Conservation (phyloP, 2,329 filamentous ascomycete genomes). For the Colletotrichum tamarilloi region DNA sequence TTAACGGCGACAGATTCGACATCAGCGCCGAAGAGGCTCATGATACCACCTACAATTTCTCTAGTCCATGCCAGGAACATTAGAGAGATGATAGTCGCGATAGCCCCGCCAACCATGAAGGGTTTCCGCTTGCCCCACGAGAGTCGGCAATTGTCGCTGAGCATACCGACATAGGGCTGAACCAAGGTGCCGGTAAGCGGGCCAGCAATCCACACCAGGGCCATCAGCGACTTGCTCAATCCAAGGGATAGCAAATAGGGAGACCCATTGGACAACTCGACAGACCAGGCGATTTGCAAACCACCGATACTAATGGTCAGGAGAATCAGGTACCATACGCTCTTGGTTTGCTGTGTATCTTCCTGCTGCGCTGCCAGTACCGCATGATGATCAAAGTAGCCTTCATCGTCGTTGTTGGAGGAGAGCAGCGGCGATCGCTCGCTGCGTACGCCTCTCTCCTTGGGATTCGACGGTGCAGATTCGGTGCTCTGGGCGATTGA, state of each 20-base stretch:
- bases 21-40: constrained; percentile 78
- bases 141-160: constrained; percentile 81
- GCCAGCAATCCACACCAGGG: constrained; percentile 86
- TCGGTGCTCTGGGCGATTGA: constrained; percentile 26
- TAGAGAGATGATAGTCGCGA: constrained; percentile 74
- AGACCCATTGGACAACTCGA: constrained; percentile 93
- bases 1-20: constrained; percentile 73
- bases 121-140: constrained; percentile 83
- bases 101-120: constrained; percentile 79
- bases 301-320: constrained; percentile 89
- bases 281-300: constrained; percentile 94
- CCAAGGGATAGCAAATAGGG: constrained; percentile 84
- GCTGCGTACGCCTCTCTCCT: constrained; percentile 7
- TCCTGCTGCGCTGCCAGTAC: constrained; percentile 24
- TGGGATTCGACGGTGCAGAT: constrained; percentile 12
- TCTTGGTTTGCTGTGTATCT: constrained; percentile 74
- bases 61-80: constrained; percentile 79
- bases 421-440: constrained; percentile 34
- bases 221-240: constrained; percentile 84
- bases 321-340: constrained; percentile 85
- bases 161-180: constrained; percentile 84
- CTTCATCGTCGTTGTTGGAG: constrained; percentile 28
- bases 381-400: constrained; percentile 15
- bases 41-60: constrained; percentile 75
- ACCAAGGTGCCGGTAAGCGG: constrained; percentile 82